Base-by-base conservation (phyloP, 163 green algal genomes). In the Scenedesmus sp. region DNA sequence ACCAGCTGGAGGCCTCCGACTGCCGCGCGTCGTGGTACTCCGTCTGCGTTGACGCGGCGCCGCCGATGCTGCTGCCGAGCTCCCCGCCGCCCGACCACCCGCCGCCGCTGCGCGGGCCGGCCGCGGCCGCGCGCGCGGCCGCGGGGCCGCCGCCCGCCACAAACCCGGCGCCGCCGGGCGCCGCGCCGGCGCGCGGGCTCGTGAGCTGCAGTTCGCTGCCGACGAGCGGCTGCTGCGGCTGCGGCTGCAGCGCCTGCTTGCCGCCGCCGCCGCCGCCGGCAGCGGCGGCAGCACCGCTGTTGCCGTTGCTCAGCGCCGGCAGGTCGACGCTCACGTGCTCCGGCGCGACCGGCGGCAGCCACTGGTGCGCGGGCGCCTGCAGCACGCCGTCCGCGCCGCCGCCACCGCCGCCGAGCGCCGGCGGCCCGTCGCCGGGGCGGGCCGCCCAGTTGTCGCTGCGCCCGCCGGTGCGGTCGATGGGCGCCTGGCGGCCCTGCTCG, bases 1-100 rank as follows among this genome's bases (percentile, higher is more conserved):
- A 63, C 31, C 33, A 24, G 24, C 54, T 39, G 18, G 54, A 63
- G 14, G 54, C 54, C 18, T 63, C 24, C 18, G 54, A 63, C 14
- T 26, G 54, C 33, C 54, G 20, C 3, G 63, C 63, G 44, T 72
- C 63, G 28, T 72, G 63, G 20, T 60, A 72, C 63, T 72, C 63
- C 3, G 63, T 72, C 36, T 24, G n/a, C 47, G 63, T 24, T 26
- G 63, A 72, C 28, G 33, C 45, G 4, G 13, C 63, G 4, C 26
- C 42, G 57, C 36, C 63, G 10, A 64, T 22, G 39, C 63, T 24
- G 57, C 3, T 28, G 42, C 63, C 26, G 57, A n/a, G n/a, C n/a
- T 2, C 24, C 57, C 63, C 15, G 24, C 9, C 15, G 26, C 62
- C 24, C 11, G 39, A 56, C 6, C n/a, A 56, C 22, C 39, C 6